Percentiles rank a stretch among this genome's conserved stretches.
These are phyloP conservation scores for Rhipidocladum racemiflorum DNA, from an alignment of 176 grass and related monocot species.

Conservation along the genomic window DNA sequence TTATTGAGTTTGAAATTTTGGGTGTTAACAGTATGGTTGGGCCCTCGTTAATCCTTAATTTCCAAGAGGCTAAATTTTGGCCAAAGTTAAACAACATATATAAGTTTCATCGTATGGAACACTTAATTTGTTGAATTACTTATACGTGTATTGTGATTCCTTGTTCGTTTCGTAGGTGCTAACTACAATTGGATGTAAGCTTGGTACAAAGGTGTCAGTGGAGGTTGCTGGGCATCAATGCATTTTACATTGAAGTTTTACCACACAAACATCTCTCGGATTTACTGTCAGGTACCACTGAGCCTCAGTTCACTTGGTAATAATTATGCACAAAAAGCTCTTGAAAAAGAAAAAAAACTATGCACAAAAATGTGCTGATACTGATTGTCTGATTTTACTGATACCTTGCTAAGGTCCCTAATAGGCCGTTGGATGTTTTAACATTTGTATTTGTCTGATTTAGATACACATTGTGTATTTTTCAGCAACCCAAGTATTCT, in stretches of 20 bases:
- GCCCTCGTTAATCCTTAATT: not conserved
- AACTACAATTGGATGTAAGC: not conserved
- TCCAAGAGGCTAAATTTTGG: not conserved
- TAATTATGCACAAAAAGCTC: not conserved
- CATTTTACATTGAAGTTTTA: not conserved
- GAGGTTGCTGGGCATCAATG: not conserved
- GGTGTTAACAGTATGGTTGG: not conserved
- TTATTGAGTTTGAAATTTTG: not conserved
- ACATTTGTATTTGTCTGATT: not conserved
- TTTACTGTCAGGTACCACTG: constrained; percentile 16
- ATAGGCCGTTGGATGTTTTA: too few relatives aligned
- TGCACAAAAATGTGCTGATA: not conserved
- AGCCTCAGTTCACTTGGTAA: not conserved
- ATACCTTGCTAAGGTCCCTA: not conserved
- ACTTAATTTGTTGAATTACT: not conserved
- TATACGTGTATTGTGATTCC: not conserved
- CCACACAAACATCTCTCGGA: not conserved
- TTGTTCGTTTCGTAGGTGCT: not conserved
- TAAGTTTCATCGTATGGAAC: not conserved
- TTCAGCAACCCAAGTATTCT: not conserved
- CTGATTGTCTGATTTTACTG: not conserved
- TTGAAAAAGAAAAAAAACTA: not conserved
- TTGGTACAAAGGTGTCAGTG: not conserved
- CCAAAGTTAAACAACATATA: not conserved
- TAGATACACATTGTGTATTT: not conserved